Base-by-base conservation (phyloP, 106 monocot genomes). In the Dioscorea dumetorum region DNA sequence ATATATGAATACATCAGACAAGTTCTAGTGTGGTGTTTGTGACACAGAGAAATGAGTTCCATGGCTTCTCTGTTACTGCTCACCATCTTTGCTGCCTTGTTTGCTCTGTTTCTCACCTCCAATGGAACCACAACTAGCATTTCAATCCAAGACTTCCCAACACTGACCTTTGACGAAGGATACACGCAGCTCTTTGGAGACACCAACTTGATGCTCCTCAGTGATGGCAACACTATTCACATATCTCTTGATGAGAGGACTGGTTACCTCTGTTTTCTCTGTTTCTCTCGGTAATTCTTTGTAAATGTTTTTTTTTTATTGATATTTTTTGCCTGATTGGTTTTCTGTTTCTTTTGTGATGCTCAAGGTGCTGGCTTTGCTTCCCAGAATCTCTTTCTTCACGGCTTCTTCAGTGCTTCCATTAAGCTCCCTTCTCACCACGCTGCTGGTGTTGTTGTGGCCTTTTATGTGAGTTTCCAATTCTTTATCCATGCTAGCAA, bases 351-450 rank as follows among this genome's bases (percentile, higher is more conserved):
- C 9, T 52, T 12, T 62, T 12, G 22, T 51, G 20, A n/a, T 23
- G 12, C 64, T 28, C 2, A 52, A 87, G 87, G 87, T 48, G 53
- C 87, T 49, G 87, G 87, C 7, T 87, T 87, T 52, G 80, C 77
- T 18, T 87, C 87, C 2, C 83, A 76, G 65, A 79, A 73, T 34
- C 72, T 74, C 9, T 87, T 83, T 57, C 71, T 80, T 12, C 67
- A 87, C 60, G 87, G 87, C 12, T 77, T 80, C 76, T 87, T 87
- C 77, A 83, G 83, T 22, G 81, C 87, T 33, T 69, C 83, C 67
- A 78, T 87, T 63, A 87, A 87, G 78, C 87, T 87, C 21, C 87
- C 87, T 22, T 56, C 84, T 1, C 80, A 80, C 67, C 76, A 87
- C 41, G 71, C 87, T 16, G 87, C 87, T 33, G 87, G 87, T 6